Percentiles rank a stretch among this genome's conserved stretches.
These are phyloP conservation scores for Orbilia javanica DNA, from an alignment of 2,329 filamentous ascomycete genomes.

Conservation along the genomic window DNA sequence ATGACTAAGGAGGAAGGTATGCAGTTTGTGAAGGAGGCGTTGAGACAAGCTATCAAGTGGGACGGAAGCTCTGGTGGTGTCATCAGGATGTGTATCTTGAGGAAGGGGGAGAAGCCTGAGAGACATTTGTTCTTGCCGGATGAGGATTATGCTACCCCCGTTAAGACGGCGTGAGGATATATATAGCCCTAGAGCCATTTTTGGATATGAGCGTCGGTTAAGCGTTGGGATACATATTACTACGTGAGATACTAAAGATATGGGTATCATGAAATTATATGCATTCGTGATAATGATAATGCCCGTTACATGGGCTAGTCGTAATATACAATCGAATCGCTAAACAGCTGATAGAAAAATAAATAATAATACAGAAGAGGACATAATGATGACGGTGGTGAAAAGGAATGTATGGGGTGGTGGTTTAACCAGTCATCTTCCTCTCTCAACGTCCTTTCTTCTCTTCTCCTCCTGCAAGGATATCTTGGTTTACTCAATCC, in stretches of 20 bases:
- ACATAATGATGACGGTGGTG: neutral
- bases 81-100: constrained; percentile 97
- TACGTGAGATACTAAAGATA: constrained; percentile 22
- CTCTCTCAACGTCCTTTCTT: neutral
- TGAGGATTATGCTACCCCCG: constrained; percentile 75
- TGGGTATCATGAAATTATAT: constrained; percentile 1
- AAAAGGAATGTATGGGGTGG: neutral
- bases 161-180: constrained; percentile 20
- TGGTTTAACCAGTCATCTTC: neutral
- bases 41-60: constrained; percentile 98
- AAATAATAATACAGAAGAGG: constrained; percentile 15
- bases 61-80: constrained; percentile 98
- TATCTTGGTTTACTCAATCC: constrained; percentile 58
- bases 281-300: neutral
- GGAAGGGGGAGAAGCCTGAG: constrained; percentile 81
- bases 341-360: constrained; percentile 11
- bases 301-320: neutral
- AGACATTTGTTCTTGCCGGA: constrained; percentile 96
- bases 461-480: neutral
- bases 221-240: constrained; percentile 1
- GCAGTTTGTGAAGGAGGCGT: constrained; percentile 88
- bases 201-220: neutral
- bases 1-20: constrained; percentile 95
- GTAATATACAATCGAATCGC: neutral
- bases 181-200: neutral